A percentile compares a stretch with the other conserved stretches of the same genome.
Evolutionary conservation across 306 rosid genomes (phyloP).

Genomic region (Prunus kanzakura): DNA sequence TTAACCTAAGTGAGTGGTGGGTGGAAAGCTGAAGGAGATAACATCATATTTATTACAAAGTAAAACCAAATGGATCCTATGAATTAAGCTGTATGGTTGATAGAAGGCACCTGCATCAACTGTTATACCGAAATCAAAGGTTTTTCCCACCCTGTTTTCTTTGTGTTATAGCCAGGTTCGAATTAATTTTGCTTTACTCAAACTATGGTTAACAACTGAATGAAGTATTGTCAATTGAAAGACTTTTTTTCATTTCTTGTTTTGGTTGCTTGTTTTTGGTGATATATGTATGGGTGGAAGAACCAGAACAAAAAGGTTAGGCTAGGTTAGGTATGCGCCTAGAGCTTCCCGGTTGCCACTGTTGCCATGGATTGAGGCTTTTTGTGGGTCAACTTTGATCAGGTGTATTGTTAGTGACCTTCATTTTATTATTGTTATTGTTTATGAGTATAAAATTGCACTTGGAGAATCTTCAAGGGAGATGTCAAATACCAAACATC

Average conservation of each 20-base stretch:
- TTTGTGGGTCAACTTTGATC: not conserved
- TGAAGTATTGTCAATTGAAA: not conserved
- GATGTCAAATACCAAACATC: too few species aligned
- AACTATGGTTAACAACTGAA: not conserved
- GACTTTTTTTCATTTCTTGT: not conserved
- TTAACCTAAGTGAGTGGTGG: slow-evolving; percentile 16
- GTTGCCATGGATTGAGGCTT: not conserved
- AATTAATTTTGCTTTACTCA: not conserved
- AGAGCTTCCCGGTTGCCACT: not conserved
- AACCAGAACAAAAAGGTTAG: not conserved
- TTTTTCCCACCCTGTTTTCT: not conserved
- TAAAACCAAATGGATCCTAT: slow-evolving; percentile 23
- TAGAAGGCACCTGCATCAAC: slow-evolving; percentile 19
- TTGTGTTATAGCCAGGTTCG: not conserved
- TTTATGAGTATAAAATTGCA: not conserved
- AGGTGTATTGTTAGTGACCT: too few species aligned
- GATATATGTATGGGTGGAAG: not conserved
- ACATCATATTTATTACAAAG: slow-evolving; percentile 30
- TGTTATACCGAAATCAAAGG: not conserved
- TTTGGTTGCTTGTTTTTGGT: not conserved
- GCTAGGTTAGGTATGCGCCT: not conserved
- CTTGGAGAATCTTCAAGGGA: not conserved
- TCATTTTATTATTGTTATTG: too few species aligned
- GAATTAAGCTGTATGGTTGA: slow-evolving; percentile 18
- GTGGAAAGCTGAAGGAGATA: slow-evolving; percentile 24